Evolutionary conservation across 2,329 filamentous ascomycete genomes (phyloP).

Genomic region (Exophiala spinifera): DNA sequence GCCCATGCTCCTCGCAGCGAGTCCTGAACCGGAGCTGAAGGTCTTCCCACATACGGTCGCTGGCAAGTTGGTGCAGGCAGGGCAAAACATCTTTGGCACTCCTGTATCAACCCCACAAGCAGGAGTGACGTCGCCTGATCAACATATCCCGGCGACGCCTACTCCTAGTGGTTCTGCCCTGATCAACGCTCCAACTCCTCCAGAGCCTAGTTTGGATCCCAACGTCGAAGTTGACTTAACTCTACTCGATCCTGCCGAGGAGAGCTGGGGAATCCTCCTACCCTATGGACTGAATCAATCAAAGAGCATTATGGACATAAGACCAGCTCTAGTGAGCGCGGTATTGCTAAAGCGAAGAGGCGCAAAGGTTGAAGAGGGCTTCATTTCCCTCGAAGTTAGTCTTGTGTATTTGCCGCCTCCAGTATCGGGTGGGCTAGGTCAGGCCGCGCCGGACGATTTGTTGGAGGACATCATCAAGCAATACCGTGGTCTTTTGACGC

Average conservation of each 20-base stretch:
- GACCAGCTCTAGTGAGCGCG: constrained; percentile 44
- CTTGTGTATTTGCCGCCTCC: constrained; percentile 36
- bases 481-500: constrained; percentile 44
- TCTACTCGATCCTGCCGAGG: constrained; percentile 57
- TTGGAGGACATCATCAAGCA: constrained; percentile 43
- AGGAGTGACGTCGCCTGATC: constrained; percentile 39
- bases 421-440: constrained; percentile 9
- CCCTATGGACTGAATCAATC: constrained; percentile 47
- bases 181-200: constrained; percentile 28
- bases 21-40: constrained; percentile 11
- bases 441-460: constrained; percentile 30
- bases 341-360: constrained; percentile 47
- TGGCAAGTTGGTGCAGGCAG: constrained; percentile 4
- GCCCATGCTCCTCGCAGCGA: constrained; percentile 21
- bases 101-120: constrained; percentile 29
- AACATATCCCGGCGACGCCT: constrained; percentile 40
- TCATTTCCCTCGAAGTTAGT: constrained; percentile 42
- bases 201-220: constrained; percentile 21
- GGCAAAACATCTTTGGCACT: constrained; percentile 25
- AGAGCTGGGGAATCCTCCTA: constrained; percentile 58
- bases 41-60: constrained; percentile 2
- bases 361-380: constrained; percentile 40
- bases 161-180: constrained; percentile 24
- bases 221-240: constrained; percentile 52
- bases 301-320: constrained; percentile 38